A percentile compares a stretch with the other conserved stretches of the same genome.
Conservation (phyloP, 2,329 filamentous ascomycete species). For the Zasmidium citrigriseum region DNA sequence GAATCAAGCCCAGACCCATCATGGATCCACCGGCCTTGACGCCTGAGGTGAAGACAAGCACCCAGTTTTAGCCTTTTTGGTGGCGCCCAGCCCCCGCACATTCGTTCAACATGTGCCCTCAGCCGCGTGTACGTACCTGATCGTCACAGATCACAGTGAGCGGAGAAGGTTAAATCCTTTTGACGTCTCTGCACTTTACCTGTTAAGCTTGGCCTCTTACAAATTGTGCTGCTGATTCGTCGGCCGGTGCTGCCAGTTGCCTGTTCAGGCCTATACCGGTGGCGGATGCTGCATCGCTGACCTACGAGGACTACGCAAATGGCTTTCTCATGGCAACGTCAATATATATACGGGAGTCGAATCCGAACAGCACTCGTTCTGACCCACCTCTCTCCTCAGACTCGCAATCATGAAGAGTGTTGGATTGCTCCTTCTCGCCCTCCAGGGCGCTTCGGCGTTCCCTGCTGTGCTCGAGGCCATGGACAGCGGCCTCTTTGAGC, state of each 20-base stretch:
- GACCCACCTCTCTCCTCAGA: neutral
- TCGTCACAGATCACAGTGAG: neutral
- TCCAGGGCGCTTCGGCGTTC: neutral
- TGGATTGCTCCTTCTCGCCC: neutral
- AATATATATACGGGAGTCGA: neutral
- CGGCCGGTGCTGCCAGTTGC: neutral
- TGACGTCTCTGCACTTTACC: neutral
- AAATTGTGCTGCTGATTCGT: neutral
- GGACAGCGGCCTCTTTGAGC: neutral
- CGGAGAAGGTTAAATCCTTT: neutral
- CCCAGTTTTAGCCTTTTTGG: neutral
- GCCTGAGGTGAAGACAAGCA: too few relatives aligned
- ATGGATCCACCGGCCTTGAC: too few relatives aligned
- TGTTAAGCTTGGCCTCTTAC: neutral
- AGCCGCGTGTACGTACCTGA: neutral
- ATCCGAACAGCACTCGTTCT: neutral
- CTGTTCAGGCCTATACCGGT: neutral
- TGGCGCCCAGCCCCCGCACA: neutral
- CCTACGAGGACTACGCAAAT: neutral
- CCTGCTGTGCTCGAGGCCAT: constrained; percentile 1
- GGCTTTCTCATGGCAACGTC: neutral
- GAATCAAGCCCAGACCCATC: too few relatives aligned
- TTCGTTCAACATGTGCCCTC: too few relatives aligned
- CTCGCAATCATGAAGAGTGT: neutral
- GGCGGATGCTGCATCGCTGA: neutral